A percentile compares a stretch with the other conserved stretches of the same genome.
phyloP scores from a whole-genome alignment of 257 asterid species.

The Solanum habrochaites region DNA sequence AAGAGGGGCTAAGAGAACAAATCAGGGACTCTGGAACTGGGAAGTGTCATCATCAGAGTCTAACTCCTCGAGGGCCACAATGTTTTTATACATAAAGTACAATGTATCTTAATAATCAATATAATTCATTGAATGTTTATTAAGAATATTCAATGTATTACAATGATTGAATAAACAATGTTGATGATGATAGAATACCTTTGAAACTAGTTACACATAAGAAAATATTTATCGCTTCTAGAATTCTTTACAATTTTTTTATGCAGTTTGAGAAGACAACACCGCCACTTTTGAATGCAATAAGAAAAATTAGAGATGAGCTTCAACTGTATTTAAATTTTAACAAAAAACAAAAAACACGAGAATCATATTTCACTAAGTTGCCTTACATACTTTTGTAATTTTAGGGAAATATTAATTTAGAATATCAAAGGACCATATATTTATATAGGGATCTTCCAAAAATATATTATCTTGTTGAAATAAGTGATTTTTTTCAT shows the following conservation, averaged over 20 bases:
- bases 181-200: background rate
- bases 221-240: background rate
- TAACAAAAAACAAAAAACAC: background rate
- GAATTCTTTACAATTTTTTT: background rate
- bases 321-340: background rate
- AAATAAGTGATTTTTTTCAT: too few species aligned
- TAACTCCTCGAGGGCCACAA: too few species aligned
- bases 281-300: background rate
- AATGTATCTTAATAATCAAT: background rate
- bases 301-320: background rate
- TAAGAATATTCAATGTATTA: too few species aligned
- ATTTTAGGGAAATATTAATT: background rate
- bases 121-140: background rate
- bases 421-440: background rate
- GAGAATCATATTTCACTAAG: background rate
- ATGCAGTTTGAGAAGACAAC: background rate
- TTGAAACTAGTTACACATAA: background rate
- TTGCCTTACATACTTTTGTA: background rate
- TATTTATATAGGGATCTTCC: background rate
- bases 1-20: too few species aligned
- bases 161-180: background rate
- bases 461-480: too few species aligned
- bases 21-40: too few species aligned
- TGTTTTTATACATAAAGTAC: background rate
- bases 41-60: too few species aligned